phyloP scores from a whole-genome alignment of 352 stramenopile species.

The Peronospora tabacina region DNA sequence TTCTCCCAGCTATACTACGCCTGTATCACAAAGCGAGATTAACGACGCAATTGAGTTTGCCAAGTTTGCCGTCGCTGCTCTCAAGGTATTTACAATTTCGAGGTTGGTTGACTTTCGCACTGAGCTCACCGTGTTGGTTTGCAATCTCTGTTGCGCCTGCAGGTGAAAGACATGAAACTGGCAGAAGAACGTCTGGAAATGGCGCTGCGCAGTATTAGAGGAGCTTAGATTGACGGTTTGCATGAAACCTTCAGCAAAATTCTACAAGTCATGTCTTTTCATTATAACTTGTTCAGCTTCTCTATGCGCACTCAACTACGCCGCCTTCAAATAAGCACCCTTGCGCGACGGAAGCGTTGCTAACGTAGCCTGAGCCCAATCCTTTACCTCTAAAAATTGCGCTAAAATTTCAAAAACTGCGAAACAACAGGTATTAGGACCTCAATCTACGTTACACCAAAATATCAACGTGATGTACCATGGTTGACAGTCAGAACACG shows the following conservation, averaged over 20 bases:
- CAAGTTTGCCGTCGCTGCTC: slow-evolving; percentile 72
- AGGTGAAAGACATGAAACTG: slow-evolving; percentile 80
- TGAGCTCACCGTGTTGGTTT: neutral
- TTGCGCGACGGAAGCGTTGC: slow-evolving; percentile 63
- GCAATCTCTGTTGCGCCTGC: slow-evolving; percentile 1
- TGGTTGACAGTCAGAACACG: slow-evolving; percentile 87
- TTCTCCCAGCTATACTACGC: slow-evolving; percentile 21
- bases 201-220: slow-evolving; percentile 62
- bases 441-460: neutral
- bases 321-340: slow-evolving; percentile 46
- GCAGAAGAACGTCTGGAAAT: slow-evolving; percentile 70
- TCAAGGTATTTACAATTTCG: slow-evolving; percentile 44
- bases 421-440: neutral
- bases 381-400: slow-evolving; percentile 52
- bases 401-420: slow-evolving; percentile 79
- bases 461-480: slow-evolving; percentile 31
- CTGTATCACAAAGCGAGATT: slow-evolving; percentile 59
- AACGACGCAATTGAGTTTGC: slow-evolving; percentile 79
- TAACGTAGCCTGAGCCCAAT: slow-evolving; percentile 72
- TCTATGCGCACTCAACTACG: slow-evolving; percentile 15
- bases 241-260: neutral
- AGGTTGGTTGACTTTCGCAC: neutral
- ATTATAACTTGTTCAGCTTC: slow-evolving; percentile 6
- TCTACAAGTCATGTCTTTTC: slow-evolving; percentile 5
- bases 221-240: slow-evolving; percentile 17